phyloP scores from a whole-genome alignment of 306 rosid species.

The Vigna mungo region DNA sequence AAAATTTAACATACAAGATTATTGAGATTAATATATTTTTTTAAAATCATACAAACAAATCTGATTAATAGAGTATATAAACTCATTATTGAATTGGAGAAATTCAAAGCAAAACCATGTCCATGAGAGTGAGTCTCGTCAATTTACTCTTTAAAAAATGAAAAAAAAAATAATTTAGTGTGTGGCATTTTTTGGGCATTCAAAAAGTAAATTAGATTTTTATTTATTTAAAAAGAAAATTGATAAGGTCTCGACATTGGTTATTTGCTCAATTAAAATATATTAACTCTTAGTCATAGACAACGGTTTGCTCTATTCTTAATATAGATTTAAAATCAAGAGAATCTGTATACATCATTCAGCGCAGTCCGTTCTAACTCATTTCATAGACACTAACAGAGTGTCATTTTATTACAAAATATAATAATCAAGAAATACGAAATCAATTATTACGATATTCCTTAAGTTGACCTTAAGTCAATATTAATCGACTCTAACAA shows the following conservation, averaged over 20 bases:
- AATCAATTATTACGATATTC: neutral
- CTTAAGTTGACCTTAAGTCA: neutral
- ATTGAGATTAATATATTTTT: neutral
- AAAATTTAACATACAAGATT: neutral
- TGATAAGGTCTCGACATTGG: too few relatives aligned
- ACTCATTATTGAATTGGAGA: neutral
- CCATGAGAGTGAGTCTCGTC: too few relatives aligned
- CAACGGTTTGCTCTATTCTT: neutral
- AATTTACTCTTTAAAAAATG: too few relatives aligned
- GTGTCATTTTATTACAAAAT: neutral
- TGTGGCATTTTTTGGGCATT: too few relatives aligned
- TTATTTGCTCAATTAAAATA: neutral
- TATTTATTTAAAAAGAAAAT: too few relatives aligned
- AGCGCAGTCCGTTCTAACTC: neutral
- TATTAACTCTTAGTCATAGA: neutral
- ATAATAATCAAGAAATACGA: neutral
- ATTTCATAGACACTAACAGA: neutral
- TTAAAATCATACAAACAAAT: neutral
- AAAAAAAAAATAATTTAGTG: too few relatives aligned
- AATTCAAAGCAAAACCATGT: neutral
- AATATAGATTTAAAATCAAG: neutral
- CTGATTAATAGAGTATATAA: neutral
- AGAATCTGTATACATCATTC: neutral
- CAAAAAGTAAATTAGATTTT: too few relatives aligned
- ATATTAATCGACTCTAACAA: neutral